These are phyloP conservation scores for Beauveria brongniartii DNA, from an alignment of 2,329 filamentous ascomycete species.

Conservation along the genomic window DNA sequence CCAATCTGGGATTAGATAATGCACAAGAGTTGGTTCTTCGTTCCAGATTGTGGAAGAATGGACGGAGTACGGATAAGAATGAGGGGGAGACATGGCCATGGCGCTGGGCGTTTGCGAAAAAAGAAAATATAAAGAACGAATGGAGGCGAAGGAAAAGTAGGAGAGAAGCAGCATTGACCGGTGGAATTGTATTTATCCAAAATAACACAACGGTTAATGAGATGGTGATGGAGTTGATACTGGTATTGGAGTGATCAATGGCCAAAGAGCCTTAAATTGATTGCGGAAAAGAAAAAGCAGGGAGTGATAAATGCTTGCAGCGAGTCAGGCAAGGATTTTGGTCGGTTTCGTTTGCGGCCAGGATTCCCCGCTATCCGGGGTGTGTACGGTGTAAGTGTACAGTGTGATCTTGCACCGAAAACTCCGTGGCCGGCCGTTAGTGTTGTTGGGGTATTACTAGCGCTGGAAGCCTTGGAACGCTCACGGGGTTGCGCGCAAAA, in stretches of 20 bases:
- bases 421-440: too few relatives aligned
- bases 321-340: neutral
- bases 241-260: too few relatives aligned
- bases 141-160: neutral
- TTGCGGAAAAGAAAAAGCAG: neutral
- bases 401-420: too few relatives aligned
- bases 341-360: constrained; percentile 1
- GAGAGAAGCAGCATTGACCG: neutral
- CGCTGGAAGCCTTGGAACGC: too few relatives aligned
- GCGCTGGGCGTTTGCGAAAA: too few relatives aligned
- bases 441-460: too few relatives aligned
- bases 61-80: neutral
- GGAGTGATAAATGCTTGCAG: neutral
- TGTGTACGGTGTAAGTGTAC: neutral
- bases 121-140: neutral
- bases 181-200: too few relatives aligned
- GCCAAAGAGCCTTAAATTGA: too few relatives aligned
- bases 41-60: neutral
- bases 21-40: neutral
- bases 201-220: too few relatives aligned
- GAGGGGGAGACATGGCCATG: neutral
- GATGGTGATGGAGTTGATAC: too few relatives aligned
- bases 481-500: too few relatives aligned
- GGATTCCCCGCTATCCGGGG: neutral
- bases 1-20: neutral